These are phyloP conservation scores for Discostella stelligera DNA, from an alignment of 352 stramenopile genomes.

Conservation along the genomic window DNA sequence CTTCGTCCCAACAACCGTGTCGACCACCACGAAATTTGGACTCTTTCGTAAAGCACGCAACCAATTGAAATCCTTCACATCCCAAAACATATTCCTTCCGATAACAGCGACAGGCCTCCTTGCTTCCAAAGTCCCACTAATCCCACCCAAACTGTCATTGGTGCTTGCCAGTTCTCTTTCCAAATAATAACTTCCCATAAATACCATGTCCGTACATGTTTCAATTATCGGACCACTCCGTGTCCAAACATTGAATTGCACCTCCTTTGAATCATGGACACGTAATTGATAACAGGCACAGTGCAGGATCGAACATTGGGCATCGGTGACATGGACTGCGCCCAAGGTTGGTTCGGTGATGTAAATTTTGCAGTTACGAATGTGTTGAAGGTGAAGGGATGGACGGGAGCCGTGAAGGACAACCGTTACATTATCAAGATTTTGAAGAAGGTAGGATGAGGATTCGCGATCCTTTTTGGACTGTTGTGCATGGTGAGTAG, in stretches of 20 bases:
- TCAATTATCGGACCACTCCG: slow-evolving; percentile 58
- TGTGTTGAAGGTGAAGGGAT: slow-evolving; percentile 25
- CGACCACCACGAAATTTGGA: slow-evolving; percentile 51
- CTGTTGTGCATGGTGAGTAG: not conserved
- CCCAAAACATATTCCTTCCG: slow-evolving; percentile 53
- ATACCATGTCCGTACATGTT: slow-evolving; percentile 39
- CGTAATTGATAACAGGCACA: slow-evolving; percentile 44
- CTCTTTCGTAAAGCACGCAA: slow-evolving; percentile 38
- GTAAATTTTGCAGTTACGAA: slow-evolving; percentile 31
- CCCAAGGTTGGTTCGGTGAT: slow-evolving; percentile 24
- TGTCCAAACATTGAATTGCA: slow-evolving; percentile 38
- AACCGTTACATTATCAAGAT: slow-evolving; percentile 24
- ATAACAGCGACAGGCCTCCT: not conserved
- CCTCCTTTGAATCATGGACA: slow-evolving; percentile 43
- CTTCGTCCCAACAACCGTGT: not conserved
- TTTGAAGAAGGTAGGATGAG: slow-evolving; percentile 46
- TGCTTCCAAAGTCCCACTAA: slow-evolving; percentile 1
- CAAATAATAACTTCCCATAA: slow-evolving; percentile 36
- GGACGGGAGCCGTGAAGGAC: slow-evolving; percentile 27
- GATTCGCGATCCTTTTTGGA: slow-evolving; percentile 8
- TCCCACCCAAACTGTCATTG: not conserved
- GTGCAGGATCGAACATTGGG: slow-evolving; percentile 26
- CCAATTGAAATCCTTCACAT: slow-evolving; percentile 65
- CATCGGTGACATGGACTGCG: slow-evolving; percentile 42
- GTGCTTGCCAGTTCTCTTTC: not conserved